Evolutionary conservation across 164 flowering plant species (phyloP).

Genomic region (Tetrastigma voinierianum): DNA sequence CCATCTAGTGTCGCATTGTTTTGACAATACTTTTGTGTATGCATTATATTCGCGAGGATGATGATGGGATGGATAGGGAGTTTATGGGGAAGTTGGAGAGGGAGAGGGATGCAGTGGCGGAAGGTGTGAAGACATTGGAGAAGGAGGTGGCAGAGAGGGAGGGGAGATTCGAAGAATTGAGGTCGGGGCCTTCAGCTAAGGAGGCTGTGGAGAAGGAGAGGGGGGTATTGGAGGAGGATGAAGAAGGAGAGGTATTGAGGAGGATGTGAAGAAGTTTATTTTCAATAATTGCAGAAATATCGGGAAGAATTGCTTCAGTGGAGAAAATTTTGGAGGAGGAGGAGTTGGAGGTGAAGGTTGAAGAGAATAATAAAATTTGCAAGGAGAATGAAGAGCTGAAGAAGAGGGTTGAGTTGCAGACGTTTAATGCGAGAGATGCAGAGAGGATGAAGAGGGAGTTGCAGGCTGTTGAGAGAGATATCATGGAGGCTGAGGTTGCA

Average conservation of each 20-base stretch:
- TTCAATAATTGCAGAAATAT: constrained; percentile 38
- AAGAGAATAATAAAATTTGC: constrained; percentile 48
- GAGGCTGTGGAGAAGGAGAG: constrained; percentile 66
- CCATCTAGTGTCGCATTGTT: neutral
- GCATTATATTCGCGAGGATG: constrained; percentile 50
- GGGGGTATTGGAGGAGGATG: constrained; percentile 51
- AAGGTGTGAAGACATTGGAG: constrained; percentile 30
- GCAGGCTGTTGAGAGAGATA: constrained; percentile 80
- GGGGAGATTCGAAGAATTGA: constrained; percentile 47
- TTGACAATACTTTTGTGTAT: constrained; percentile 19
- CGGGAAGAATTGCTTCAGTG: constrained; percentile 23
- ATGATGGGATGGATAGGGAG: constrained; percentile 48
- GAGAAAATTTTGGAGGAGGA: constrained; percentile 60
- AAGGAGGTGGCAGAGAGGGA: constrained; percentile 35
- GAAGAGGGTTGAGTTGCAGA: constrained; percentile 66
- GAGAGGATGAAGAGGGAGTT: constrained; percentile 96
- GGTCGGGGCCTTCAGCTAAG: constrained; percentile 45
- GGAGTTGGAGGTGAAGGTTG: constrained; percentile 52
- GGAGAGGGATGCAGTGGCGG: constrained; percentile 28
- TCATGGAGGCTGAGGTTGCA: constrained; percentile 50
- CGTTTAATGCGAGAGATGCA: constrained; percentile 66
- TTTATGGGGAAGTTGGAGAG: constrained; percentile 36
- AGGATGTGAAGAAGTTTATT: constrained; percentile 72
- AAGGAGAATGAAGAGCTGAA: constrained; percentile 81
- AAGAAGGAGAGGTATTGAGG: too few species aligned